Evolutionary conservation across 2,329 filamentous ascomycete genomes (phyloP).

Genomic region (Diaporthe ilicicola): DNA sequence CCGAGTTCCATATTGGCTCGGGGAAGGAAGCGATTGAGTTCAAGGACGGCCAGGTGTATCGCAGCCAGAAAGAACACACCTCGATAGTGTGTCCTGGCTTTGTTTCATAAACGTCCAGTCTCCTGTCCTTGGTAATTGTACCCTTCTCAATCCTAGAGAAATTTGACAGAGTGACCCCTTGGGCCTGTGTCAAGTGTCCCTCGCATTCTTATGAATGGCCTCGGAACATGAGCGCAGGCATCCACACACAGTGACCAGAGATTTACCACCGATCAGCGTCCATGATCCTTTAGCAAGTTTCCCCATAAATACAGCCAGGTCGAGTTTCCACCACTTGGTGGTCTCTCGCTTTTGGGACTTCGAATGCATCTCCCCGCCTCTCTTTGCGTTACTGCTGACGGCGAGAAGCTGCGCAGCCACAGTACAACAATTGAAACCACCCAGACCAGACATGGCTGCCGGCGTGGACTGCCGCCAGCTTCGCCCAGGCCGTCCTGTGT

Average conservation of each 20-base stretch:
- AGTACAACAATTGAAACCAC: not conserved
- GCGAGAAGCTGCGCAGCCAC: conserved; percentile 10
- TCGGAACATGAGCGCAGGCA: conserved; percentile 4
- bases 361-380: not conserved
- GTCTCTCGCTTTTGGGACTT: not conserved
- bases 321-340: not conserved
- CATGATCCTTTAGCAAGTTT: conserved; percentile 3
- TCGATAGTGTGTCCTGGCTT: not conserved
- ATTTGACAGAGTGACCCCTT: not conserved
- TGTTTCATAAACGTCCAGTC: not conserved
- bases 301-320: not conserved
- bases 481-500: not conserved
- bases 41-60: not conserved
- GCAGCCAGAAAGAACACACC: not conserved
- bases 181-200: not conserved
- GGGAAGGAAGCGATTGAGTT: not conserved
- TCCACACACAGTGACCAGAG: not conserved
- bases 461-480: not conserved
- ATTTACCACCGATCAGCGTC: not conserved
- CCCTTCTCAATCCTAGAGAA: not conserved
- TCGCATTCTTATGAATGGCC: not conserved
- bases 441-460: not conserved
- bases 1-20: not conserved
- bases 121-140: not conserved
- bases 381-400: not conserved